These are phyloP conservation scores for Diplodia scrobiculata DNA, from an alignment of 2,329 filamentous ascomycete species.

Conservation along the genomic window DNA sequence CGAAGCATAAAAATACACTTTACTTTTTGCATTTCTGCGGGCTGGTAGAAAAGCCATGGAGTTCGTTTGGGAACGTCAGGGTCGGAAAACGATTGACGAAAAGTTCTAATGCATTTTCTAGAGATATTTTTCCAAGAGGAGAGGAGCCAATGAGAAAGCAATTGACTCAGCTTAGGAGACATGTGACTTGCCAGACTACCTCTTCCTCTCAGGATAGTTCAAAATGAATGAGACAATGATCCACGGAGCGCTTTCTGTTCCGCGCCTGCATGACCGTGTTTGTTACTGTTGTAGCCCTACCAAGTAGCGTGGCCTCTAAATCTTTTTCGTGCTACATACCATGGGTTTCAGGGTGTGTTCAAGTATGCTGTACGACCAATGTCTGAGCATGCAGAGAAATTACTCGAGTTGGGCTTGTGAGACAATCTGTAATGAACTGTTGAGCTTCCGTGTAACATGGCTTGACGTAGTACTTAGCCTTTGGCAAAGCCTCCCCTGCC, in stretches of 20 bases:
- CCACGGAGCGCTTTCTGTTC: background rate
- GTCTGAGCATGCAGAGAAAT: background rate
- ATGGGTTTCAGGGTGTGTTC: background rate
- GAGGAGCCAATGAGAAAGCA: background rate
- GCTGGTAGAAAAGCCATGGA: background rate
- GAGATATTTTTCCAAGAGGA: background rate
- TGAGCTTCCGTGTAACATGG: background rate
- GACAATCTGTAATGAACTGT: background rate
- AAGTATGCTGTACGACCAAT: background rate
- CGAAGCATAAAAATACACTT: background rate
- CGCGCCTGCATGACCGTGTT: background rate
- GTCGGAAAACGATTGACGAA: too few species aligned
- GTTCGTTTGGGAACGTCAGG: background rate
- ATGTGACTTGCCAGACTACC: background rate
- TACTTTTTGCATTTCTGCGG: slow-evolving; percentile 4
- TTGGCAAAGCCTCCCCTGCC: slow-evolving; percentile 18
- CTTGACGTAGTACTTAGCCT: slow-evolving; percentile 9
- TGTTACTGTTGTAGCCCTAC: background rate
- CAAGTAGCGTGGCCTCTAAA: background rate
- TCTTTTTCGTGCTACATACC: background rate
- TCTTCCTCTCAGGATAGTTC: background rate
- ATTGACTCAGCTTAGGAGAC: background rate
- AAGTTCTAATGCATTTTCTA: background rate
- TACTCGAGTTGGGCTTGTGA: background rate
- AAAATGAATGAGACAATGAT: background rate